A percentile compares a stretch with the other conserved stretches of the same genome.
These are phyloP conservation scores for Fusarium pininemorale DNA, from an alignment of 2,329 filamentous ascomycete species.

Conservation along the genomic window DNA sequence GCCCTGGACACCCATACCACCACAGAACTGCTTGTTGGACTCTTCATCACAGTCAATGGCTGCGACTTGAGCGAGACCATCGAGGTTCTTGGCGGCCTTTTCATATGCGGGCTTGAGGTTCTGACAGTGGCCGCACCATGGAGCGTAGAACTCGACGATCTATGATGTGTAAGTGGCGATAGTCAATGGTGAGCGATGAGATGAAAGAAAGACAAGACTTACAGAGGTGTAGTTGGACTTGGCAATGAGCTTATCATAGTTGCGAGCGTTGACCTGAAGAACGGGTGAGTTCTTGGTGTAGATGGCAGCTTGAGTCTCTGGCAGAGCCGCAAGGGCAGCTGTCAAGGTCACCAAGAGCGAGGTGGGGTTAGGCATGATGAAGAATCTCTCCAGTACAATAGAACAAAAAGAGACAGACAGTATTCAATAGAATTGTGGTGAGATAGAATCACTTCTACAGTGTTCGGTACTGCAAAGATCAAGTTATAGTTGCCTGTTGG, in stretches of 20 bases:
- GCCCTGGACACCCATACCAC: conserved; percentile 85
- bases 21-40: conserved; percentile 87
- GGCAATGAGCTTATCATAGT: conserved; percentile 83
- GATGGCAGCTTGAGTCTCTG: conserved; percentile 73
- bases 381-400: neutral
- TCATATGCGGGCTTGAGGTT: conserved; percentile 96
- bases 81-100: conserved; percentile 87
- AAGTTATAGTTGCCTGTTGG: conserved; percentile 9
- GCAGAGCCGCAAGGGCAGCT: conserved; percentile 72
- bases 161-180: conserved; percentile 42
- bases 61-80: conserved; percentile 93
- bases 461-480: neutral
- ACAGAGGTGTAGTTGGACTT: conserved; percentile 93
- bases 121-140: conserved; percentile 97
- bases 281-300: conserved; percentile 91
- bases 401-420: neutral
- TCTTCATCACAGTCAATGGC: conserved; percentile 97
- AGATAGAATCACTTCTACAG: neutral
- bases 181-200: neutral
- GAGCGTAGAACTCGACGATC: conserved; percentile 89
- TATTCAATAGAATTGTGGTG: neutral
- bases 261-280: conserved; percentile 80
- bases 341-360: conserved; percentile 55
- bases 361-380: conserved; percentile 63
- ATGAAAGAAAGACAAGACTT: conserved; percentile 48